Conservation (phyloP, 2,329 filamentous ascomycete species). For the Pseudogymnoascus sp. region DNA sequence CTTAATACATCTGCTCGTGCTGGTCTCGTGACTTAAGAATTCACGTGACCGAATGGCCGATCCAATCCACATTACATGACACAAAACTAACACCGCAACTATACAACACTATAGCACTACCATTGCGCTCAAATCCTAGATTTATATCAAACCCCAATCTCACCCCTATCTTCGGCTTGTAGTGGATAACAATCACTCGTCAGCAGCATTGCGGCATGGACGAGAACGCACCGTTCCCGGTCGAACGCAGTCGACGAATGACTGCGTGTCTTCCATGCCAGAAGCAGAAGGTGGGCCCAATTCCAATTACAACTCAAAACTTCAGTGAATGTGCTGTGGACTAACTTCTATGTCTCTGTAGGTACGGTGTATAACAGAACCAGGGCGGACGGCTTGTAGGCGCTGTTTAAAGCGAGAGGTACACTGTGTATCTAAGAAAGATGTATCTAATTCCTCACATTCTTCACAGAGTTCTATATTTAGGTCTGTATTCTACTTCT, state of each 20-base stretch:
- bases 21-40: background rate
- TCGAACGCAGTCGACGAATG: background rate
- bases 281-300: background rate
- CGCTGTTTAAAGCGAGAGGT: background rate
- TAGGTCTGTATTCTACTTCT: background rate
- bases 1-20: background rate
- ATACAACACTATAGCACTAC: no score
- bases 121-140: background rate
- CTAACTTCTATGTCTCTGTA: background rate
- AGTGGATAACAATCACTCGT: background rate
- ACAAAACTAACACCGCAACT: no score
- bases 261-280: background rate
- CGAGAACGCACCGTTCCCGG: background rate
- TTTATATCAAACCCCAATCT: background rate
- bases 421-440: background rate
- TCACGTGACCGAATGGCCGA: background rate
- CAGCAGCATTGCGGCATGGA: background rate
- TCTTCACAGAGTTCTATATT: background rate
- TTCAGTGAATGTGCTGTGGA: no score
- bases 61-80: no score
- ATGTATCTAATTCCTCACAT: background rate
- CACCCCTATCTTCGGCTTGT: background rate
- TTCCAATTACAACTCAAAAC: no score
- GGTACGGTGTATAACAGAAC: background rate
- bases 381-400: background rate